These are phyloP conservation scores for Trypanosoma congolense DNA, from an alignment of 208 protist genomes.

Conservation along the genomic window DNA sequence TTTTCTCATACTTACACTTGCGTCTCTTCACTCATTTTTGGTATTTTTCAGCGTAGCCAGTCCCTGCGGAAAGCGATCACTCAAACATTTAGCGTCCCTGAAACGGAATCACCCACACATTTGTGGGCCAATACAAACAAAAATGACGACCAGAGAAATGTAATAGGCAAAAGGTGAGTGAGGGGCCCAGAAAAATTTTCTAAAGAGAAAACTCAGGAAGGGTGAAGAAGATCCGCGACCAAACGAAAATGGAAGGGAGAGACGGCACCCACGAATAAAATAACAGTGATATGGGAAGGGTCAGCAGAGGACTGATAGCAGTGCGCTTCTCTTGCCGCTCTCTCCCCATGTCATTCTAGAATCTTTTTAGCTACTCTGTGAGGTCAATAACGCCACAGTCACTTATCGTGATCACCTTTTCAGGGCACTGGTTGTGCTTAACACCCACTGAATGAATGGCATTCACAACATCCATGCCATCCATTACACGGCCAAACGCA, in stretches of 20 bases:
- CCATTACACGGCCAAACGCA: conserved; percentile 93
- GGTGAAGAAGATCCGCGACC: too few species aligned
- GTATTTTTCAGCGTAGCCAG: too few species aligned
- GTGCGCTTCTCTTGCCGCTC: background rate
- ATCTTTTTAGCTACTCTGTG: conserved; percentile 25
- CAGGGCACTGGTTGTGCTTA: conserved; percentile 80
- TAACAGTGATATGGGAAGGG: too few species aligned
- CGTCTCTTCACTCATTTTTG: too few species aligned
- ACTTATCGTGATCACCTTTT: conserved; percentile 49
- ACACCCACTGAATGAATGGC: conserved; percentile 69
- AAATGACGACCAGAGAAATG: conserved; percentile 11
- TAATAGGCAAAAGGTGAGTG: conserved; percentile 1
- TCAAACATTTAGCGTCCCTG: too few species aligned
- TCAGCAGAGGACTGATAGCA: too few species aligned
- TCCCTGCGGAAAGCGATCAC: too few species aligned
- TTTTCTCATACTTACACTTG: too few species aligned
- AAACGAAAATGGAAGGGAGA: too few species aligned
- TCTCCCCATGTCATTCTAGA: background rate
- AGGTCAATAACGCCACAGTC: conserved; percentile 83
- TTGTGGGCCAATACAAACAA: conserved; percentile 2
- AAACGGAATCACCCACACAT: too few species aligned
- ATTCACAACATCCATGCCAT: conserved; percentile 84
- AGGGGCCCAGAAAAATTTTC: conserved; percentile 1
- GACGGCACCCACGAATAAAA: too few species aligned
- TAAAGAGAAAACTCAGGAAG: too few species aligned